These are phyloP conservation scores for Holtermannia corniformis DNA, from an alignment of 768 basidiomycete genomes.

Conservation along the genomic window DNA sequence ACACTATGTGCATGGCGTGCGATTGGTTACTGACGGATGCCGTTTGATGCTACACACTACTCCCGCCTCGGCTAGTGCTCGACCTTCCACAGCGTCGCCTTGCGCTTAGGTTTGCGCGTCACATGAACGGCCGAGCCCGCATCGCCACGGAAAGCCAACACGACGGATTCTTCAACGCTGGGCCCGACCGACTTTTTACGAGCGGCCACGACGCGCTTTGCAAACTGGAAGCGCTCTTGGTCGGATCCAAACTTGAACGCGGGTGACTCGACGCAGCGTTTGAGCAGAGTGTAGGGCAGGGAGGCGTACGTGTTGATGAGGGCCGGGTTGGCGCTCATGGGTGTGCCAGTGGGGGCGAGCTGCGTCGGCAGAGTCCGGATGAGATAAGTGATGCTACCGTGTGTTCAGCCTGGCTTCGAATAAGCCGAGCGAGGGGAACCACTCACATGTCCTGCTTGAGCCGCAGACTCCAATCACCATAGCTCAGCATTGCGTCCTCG, in stretches of 20 bases:
- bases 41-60: too few relatives aligned
- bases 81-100: slow-evolving; percentile 45
- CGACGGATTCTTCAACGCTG: slow-evolving; percentile 60
- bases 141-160: slow-evolving; percentile 74
- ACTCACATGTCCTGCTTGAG: slow-evolving; percentile 33
- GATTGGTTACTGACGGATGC: too few relatives aligned
- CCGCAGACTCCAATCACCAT: slow-evolving; percentile 24
- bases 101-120: slow-evolving; percentile 72
- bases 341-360: slow-evolving; percentile 1
- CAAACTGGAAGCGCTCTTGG: slow-evolving; percentile 82
- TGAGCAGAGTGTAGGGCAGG: slow-evolving; percentile 63
- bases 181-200: slow-evolving; percentile 51
- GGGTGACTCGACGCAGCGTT: slow-evolving; percentile 27
- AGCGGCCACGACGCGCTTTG: slow-evolving; percentile 75
- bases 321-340: slow-evolving; percentile 8
- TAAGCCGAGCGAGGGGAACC: not conserved
- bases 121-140: slow-evolving; percentile 65
- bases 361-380: slow-evolving; percentile 7
- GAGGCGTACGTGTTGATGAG: slow-evolving; percentile 49
- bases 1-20: not conserved
- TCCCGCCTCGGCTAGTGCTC: slow-evolving; percentile 31
- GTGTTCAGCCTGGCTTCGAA: not conserved
- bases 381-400: slow-evolving; percentile 20
- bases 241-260: slow-evolving; percentile 51
- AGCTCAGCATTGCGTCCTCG: slow-evolving; percentile 2